Evolutionary conservation across 495 filamentous ascomycete genomes (phyloP).

Genomic region (Lasiosphaeriaceae sp.): DNA sequence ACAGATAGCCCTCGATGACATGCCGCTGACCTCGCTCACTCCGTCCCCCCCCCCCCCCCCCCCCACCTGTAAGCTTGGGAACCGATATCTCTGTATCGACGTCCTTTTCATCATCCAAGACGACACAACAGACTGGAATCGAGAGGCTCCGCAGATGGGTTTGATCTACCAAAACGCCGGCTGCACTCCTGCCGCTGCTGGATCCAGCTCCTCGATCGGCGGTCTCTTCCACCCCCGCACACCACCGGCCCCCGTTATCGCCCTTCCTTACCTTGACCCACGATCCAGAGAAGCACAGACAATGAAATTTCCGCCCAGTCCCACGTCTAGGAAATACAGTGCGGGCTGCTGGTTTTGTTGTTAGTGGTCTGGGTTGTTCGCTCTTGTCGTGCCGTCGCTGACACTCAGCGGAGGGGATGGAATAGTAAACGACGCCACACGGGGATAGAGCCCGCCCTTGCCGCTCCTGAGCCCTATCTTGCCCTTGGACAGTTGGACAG

Average conservation of each 20-base stretch:
- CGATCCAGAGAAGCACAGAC: too few relatives aligned
- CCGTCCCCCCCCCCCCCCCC: not conserved
- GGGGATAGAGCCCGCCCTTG: constrained; percentile 26
- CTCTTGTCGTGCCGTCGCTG: not conserved
- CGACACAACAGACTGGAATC: not conserved
- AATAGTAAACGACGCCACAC: constrained; percentile 36
- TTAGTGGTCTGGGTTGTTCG: not conserved
- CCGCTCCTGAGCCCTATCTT: constrained; percentile 34
- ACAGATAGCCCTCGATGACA: not conserved
- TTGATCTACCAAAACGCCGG: not conserved
- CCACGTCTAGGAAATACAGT: constrained; percentile 16
- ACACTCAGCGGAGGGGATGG: constrained; percentile 31
- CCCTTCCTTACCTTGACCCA: too few relatives aligned
- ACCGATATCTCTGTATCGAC: not conserved
- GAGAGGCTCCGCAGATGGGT: not conserved
- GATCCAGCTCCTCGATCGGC: too few relatives aligned
- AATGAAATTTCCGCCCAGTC: constrained; percentile 13
- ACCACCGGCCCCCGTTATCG: too few relatives aligned
- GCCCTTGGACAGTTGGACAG: constrained; percentile 36
- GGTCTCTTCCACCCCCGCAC: too few relatives aligned
- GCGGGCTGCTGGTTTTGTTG: not conserved
- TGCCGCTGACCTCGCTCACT: not conserved
- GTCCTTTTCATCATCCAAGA: not conserved
- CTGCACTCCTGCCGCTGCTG: too few relatives aligned
- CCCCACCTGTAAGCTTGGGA: not conserved